These are phyloP conservation scores for Penicillium turbatum DNA, from an alignment of 495 filamentous ascomycete genomes.

Conservation along the genomic window DNA sequence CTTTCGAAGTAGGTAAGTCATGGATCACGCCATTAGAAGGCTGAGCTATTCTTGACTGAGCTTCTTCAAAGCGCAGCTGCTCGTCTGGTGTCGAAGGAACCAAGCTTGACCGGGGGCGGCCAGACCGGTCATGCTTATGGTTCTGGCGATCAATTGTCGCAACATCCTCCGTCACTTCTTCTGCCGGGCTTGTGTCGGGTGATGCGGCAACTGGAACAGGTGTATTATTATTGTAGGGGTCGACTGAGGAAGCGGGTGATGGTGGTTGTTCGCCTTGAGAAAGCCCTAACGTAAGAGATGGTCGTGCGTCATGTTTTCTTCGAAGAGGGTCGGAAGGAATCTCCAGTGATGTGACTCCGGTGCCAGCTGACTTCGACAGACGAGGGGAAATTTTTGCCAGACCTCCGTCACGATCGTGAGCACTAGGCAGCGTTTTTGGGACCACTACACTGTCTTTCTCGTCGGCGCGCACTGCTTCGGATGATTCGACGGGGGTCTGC, in stretches of 20 bases:
- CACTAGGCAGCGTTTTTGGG: slow-evolving; percentile 23
- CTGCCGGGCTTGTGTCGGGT: slow-evolving; percentile 40
- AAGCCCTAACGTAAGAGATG: slow-evolving; percentile 31
- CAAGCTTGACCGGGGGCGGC: slow-evolving; percentile 19
- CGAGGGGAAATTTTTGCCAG: slow-evolving; percentile 14
- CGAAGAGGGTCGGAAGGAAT: slow-evolving; percentile 12
- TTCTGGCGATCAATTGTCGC: slow-evolving; percentile 21
- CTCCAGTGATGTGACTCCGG: slow-evolving; percentile 16
- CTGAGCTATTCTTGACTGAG: slow-evolving; percentile 36
- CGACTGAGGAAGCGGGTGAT: slow-evolving; percentile 43
- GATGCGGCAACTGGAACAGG: slow-evolving; percentile 36
- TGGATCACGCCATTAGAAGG: slow-evolving; percentile 15
- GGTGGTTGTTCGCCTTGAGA: slow-evolving; percentile 37
- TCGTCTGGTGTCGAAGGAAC: slow-evolving; percentile 47
- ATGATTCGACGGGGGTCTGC: slow-evolving; percentile 9
- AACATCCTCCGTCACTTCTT: slow-evolving; percentile 28
- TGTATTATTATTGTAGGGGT: slow-evolving; percentile 42
- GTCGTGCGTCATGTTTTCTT: slow-evolving; percentile 31
- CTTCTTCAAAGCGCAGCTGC: slow-evolving; percentile 48
- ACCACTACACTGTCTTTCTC: slow-evolving; percentile 17
- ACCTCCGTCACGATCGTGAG: slow-evolving; percentile 20
- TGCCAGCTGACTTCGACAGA: slow-evolving; percentile 14
- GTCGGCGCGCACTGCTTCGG: slow-evolving; percentile 8
- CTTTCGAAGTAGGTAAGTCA: slow-evolving; percentile 15
- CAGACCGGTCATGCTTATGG: slow-evolving; percentile 22